Conservation (phyloP, 441 rosid species). For the Adansonia gregorii region DNA sequence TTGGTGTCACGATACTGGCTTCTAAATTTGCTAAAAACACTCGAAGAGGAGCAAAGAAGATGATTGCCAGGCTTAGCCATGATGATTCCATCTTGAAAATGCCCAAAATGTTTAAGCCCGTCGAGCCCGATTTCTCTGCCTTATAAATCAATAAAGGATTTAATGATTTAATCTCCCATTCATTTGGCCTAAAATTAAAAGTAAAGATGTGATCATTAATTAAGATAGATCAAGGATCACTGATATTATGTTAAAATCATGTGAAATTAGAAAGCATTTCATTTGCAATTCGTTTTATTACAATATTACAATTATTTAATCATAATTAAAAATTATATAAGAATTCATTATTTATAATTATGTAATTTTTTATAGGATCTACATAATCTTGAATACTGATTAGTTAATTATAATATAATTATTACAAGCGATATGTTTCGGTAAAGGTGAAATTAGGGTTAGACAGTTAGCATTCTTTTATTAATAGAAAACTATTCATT, state of each 20-base stretch:
- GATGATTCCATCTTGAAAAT: slow-evolving; percentile 66
- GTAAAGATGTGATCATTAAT: neutral
- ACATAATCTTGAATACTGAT: too few species aligned
- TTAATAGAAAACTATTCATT: too few species aligned
- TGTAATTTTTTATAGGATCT: too few species aligned
- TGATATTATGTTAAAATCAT: neutral
- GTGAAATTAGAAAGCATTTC: neutral
- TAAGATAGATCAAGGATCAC: too few species aligned
- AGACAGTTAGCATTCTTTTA: too few species aligned
- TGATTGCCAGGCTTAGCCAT: slow-evolving; percentile 34
- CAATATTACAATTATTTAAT: too few species aligned
- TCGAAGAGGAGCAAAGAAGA: slow-evolving; percentile 47
- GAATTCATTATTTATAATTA: too few species aligned
- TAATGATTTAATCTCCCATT: neutral
- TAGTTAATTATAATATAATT: too few species aligned
- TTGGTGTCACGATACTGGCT: slow-evolving; percentile 60
- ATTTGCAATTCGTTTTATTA: too few species aligned
- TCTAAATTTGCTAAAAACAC: slow-evolving; percentile 72
- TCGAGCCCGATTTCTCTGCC: slow-evolving; percentile 75
- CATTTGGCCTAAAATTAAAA: neutral
- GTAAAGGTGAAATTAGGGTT: too few species aligned
- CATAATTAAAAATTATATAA: too few species aligned
- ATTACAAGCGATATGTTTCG: too few species aligned
- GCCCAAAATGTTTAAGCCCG: slow-evolving; percentile 86
- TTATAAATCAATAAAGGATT: neutral